Conservation (phyloP, 2,329 filamentous ascomycete genomes). For the Fusarium udum region DNA sequence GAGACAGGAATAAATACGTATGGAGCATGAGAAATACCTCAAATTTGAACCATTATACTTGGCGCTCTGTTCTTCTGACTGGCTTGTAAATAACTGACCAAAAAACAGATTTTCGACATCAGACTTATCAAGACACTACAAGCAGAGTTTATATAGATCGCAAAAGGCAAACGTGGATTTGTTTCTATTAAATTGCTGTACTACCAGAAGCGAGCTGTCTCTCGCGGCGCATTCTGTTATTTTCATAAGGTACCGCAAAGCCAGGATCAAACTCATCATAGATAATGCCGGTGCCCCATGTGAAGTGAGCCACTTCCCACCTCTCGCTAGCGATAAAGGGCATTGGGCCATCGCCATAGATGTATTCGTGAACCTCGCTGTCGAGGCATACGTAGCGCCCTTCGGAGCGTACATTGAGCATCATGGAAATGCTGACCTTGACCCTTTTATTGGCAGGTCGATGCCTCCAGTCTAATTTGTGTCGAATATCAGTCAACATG, state of each 20-base stretch:
- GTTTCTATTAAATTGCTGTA: neutral
- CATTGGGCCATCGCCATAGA: neutral
- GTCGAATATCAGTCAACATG: neutral
- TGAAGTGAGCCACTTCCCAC: neutral
- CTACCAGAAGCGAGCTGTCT: neutral
- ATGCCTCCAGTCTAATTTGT: conserved; percentile 5
- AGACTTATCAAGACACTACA: no score
- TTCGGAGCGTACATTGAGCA: neutral
- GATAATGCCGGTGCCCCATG: neutral
- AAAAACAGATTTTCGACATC: no score
- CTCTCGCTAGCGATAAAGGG: no score
- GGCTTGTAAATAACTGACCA: no score
- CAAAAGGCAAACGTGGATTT: neutral
- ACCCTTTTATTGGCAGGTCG: neutral
- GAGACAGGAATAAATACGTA: no score
- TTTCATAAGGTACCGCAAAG: neutral
- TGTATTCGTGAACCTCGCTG: conserved; percentile 2
- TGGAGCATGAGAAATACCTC: no score
- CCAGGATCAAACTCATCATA: neutral
- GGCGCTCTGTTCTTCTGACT: no score
- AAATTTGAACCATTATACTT: no score
- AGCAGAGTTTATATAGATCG: neutral
- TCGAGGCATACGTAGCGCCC: neutral
- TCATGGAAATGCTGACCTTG: neutral
- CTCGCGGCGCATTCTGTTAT: no score